Percentiles rank a stretch among this genome's conserved stretches.
phyloP scores from a whole-genome alignment of 23 red algal species.

The Pyropia haitanensis region DNA sequence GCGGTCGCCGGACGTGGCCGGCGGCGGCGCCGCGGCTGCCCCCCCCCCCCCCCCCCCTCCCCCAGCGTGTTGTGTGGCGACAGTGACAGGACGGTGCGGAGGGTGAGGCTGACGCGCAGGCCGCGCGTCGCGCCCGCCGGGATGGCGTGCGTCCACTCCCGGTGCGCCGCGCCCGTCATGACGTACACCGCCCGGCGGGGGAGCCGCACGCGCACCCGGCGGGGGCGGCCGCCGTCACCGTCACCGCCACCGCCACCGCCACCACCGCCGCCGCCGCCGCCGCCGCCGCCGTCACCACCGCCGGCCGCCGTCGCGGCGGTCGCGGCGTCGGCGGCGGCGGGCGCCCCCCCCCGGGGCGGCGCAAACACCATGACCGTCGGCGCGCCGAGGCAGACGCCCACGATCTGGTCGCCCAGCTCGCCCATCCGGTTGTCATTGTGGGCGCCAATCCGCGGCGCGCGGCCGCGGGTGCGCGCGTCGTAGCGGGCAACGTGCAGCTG shows the following conservation, averaged over 20 bases:
- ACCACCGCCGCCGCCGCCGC: too few species aligned
- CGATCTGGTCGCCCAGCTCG: constrained; percentile 42
- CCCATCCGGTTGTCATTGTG: constrained; percentile 72
- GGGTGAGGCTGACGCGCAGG: constrained; percentile 46
- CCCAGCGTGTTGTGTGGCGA: too few species aligned
- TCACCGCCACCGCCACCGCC: too few species aligned
- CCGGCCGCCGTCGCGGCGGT: too few species aligned
- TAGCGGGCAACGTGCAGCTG: constrained; percentile 58
- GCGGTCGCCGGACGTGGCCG: too few species aligned
- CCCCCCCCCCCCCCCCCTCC: too few species aligned
- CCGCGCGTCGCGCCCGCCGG: constrained; percentile 20
- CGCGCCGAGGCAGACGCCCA: constrained; percentile 47
- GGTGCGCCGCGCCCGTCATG: constrained; percentile 47
- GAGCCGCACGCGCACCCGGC: constrained; percentile 14
- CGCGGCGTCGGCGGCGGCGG: too few species aligned
- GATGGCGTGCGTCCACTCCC: constrained; percentile 53
- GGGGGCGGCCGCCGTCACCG: too few species aligned
- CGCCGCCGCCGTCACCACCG: too few species aligned
- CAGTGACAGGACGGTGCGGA: constrained; percentile 17
- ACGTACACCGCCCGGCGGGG: constrained; percentile 47
- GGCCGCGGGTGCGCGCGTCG: constrained; percentile 1
- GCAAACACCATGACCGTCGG: constrained; percentile 47
- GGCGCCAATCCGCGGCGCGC: constrained; percentile 36
- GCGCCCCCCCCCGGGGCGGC: constrained; percentile 19
- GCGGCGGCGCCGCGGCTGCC: too few species aligned